Base-by-base conservation (phyloP, 257 asterid genomes). In the Capsicum baccatum region DNA sequence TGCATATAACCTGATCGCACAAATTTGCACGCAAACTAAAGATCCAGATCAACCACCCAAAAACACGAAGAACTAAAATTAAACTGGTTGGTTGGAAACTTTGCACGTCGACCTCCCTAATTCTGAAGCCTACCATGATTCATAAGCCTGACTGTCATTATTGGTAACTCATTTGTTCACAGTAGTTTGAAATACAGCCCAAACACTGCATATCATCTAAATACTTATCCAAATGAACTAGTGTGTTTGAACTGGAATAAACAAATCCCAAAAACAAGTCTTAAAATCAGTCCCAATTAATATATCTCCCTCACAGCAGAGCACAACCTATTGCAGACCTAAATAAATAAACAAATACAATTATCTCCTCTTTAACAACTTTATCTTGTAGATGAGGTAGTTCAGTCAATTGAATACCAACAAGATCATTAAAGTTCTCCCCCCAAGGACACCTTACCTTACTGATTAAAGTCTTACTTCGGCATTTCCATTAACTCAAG, bases 241-340 rank as follows among this genome's bases (percentile, higher is more conserved):
- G 19, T 71, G 6, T n/a, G 6, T 71, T 47, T 71, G 57, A n/a
- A 71, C 58, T 19, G 21, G 62, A 52, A 54, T 50, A 50, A 50
- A 21, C 21, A 74, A 50, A 12, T 50, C 4, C 62, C 47, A 6
- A 54, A 12, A 21, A 74, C 8, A 50, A 52, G 12, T 55, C 62
- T 50, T 74, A 50, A 50, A 74, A 21, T 26, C 81, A 50, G 3
- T 21, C 81, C 21, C 1, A 5, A 74, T 8, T 50, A 21, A 50
- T 4, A 21, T 12, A 7, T 74, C 50, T 21, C 81, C 81, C 44
- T 74, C 21, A 21, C 47, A 50, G 47, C 47, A 13, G 62, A 74
- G 47, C 62, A 74, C 14, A 21, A 74, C 81, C 81, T 74, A 74
- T 21, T 50, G 81, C 62, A 74, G 62, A 74, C 81, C 62, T 50